phyloP scores from a whole-genome alignment of 306 rosid genomes.

The Phaseolus lunatus region DNA sequence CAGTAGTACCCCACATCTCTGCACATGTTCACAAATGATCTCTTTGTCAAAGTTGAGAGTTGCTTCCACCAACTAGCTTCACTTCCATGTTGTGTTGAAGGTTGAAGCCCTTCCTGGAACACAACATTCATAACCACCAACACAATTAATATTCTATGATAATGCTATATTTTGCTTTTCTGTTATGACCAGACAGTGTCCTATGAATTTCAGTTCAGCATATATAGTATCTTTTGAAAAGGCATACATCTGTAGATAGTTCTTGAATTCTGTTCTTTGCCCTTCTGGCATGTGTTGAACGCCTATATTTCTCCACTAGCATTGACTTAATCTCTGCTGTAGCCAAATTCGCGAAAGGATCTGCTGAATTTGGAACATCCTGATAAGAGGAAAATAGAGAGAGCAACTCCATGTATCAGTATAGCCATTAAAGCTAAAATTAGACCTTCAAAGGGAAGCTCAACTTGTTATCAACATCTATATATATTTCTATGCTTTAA shows the following conservation, averaged over 20 bases:
- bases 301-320: slow-evolving; percentile 78
- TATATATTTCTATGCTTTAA: not conserved
- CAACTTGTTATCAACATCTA: not conserved
- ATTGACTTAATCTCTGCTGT: slow-evolving; percentile 80
- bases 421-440: not conserved
- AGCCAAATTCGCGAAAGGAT: slow-evolving; percentile 80
- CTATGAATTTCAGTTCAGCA: no score
- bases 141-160: slow-evolving; percentile 7
- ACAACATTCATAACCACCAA: not conserved
- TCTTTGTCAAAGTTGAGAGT: slow-evolving; percentile 70
- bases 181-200: not conserved
- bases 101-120: slow-evolving; percentile 65
- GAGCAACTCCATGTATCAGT: slow-evolving; percentile 26
- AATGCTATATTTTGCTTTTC: not conserved
- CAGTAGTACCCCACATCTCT: slow-evolving; percentile 99
- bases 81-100: slow-evolving; percentile 57
- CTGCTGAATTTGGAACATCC: slow-evolving; percentile 80
- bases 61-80: slow-evolving; percentile 93
- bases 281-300: slow-evolving; percentile 66
- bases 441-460: not conserved
- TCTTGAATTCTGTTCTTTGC: slow-evolving; percentile 70
- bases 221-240: not conserved
- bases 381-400: slow-evolving; percentile 31
- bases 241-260: slow-evolving; percentile 70
- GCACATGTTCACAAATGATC: slow-evolving; percentile 90